Evolutionary conservation across 331 rosid genomes (phyloP), one percentile per base, ranked within the genome.

Genomic region (Malus hybrid): DNA sequence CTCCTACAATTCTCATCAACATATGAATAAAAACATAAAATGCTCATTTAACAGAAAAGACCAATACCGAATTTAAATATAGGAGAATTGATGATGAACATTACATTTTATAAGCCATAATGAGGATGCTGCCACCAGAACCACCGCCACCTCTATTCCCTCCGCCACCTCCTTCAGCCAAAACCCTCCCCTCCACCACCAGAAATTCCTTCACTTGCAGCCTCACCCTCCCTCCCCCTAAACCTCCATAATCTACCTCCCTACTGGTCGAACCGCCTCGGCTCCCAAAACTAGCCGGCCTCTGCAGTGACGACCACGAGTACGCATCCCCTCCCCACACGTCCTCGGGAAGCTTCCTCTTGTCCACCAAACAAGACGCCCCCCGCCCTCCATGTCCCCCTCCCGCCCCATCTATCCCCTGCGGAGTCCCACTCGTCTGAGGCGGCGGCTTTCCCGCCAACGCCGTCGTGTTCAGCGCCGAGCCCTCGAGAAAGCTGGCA

Each of bases 301-400:
- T 65, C 86, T 92, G 94, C 79, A 95, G 89, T 15, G 93, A 55
- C 50, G 98, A 86, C 99, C 99, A 92, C 0, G 98, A 78, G 71
- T 86, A 86, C 2, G 89, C 85, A 59, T 86, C 89, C 1, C 89
- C 89, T 7, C 89, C 89, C 89, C 89, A 86, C 52, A 80, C 85
- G 68, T 86, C 89, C 83, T 86, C 87, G 0, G 89, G 87, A 42
- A 86, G 96, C 93, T 95, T 95, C 10, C 70, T 67, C 32, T 71
- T 27, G 82, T 95, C 98, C 75, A 50, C 83, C 74, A 90, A 84
- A 82, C 99, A 95, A 71, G 90, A 84, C 15, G 99, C 99, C 52
- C 99, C 99, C 68, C 99, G 89, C 71, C 99, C 99, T 5, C 99
- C 99, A 8, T 92, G 96, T 5, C 99, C 99, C 16, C 99, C 99